Base-by-base conservation (phyloP, 2,329 filamentous ascomycete genomes). In the Phialocephala subalpina region DNA sequence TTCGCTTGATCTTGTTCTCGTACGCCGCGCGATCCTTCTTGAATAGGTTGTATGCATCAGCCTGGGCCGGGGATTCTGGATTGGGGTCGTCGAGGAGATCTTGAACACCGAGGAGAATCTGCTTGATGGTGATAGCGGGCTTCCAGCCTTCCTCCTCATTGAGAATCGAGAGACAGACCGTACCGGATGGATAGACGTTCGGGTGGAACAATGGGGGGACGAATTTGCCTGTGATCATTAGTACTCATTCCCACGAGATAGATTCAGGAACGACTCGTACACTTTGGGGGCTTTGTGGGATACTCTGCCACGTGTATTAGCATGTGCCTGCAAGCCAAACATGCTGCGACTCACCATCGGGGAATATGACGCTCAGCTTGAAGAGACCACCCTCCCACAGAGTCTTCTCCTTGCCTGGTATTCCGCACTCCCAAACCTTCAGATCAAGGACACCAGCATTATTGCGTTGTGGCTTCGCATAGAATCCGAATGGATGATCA, bases 131-230 rank as follows among this genome's bases (percentile, higher is more conserved):
- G 76, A 99, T 99, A 7, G 96, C 95, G 0, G 96, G 97, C 80
- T 97, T 97, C 96, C 97, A 99, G 7, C 92, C 94, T 78, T 99
- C 96, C 75, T 99, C 96, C 79, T 99, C 97, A 81, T 98, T 99
- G 71, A 99, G 82, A 72, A 99, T 99, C 33, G 93, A 97, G 25
- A 99, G 86, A 77, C 96, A 99, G 68, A 99, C 96, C 57, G 96
- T 99, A 72, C 96, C 97, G 0, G 95, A 98, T 0, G 96, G 96
- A 78, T 99, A 99, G 72, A 99, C 96, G 79, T 99, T 99, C 0
- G 96, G 96, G 77, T 99, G 96, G 83, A 99, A 99, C 47, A 99
- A 88, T 25, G 96, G 95, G 14, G 96, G 96, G 0, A 91, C 88
- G 77, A 99, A 99, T 86, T 97, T 97, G 89, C 94, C 94, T 97